These are phyloP conservation scores for Smallanthus sonchifolius DNA, from an alignment of 129 eudicot genomes.

Conservation along the genomic window DNA sequence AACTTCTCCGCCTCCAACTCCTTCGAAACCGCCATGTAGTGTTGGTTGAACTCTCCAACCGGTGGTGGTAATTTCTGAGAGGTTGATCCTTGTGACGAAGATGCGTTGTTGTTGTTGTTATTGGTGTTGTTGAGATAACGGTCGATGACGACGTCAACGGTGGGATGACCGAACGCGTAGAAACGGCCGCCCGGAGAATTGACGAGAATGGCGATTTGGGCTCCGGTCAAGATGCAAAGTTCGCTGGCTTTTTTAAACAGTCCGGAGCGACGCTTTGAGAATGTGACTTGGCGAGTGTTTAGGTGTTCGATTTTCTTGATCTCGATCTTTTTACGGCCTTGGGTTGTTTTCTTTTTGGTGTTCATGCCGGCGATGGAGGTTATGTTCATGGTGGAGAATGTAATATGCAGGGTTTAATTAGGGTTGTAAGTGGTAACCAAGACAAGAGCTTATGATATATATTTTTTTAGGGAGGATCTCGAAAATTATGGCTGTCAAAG, in stretches of 20 bases:
- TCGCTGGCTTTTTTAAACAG: conserved; percentile 35
- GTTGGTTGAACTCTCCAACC: conserved; percentile 21
- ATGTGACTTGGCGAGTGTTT: conserved; percentile 31
- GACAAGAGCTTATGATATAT: neutral
- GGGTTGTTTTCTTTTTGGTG: neutral
- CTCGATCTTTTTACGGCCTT: conserved; percentile 26
- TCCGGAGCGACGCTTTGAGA: conserved; percentile 28
- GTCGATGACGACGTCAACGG: conserved; percentile 15
- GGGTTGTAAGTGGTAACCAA: neutral
- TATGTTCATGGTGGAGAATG: neutral
- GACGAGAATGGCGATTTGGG: conserved; percentile 18
- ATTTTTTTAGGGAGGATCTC: neutral
- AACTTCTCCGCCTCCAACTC: conserved; percentile 28
- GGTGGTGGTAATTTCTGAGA: neutral
- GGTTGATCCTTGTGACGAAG: neutral
- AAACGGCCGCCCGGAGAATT: conserved; percentile 27
- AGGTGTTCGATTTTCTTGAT: conserved; percentile 27
- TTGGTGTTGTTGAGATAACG: neutral
- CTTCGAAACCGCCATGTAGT: conserved; percentile 17
- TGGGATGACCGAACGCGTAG: conserved; percentile 23
- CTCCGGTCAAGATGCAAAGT: conserved; percentile 31
- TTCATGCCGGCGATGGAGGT: conserved; percentile 3
- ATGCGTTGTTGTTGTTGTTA: neutral
- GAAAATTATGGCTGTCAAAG: neutral
- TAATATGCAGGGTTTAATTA: neutral